Conservation (phyloP, 345 rosid genomes). For the Camelina neglecta region DNA sequence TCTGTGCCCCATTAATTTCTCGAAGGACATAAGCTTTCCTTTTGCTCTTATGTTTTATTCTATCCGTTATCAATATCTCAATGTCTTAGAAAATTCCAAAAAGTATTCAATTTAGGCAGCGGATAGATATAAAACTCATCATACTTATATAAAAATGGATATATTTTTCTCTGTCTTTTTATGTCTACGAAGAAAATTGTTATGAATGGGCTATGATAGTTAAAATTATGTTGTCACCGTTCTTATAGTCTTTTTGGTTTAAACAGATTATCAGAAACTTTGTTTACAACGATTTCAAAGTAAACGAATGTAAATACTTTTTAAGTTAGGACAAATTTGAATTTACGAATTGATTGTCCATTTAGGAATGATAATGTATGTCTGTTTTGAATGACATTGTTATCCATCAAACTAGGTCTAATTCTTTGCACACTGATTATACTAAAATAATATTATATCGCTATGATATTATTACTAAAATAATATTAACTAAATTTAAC, state of each 20-base stretch:
- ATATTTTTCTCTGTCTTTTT: neutral
- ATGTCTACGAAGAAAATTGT: neutral
- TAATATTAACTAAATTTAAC: too few relatives aligned
- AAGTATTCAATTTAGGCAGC: constrained; percentile 8
- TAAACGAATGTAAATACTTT: neutral
- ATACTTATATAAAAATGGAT: neutral
- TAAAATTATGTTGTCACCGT: constrained; percentile 10
- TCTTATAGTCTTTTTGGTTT: neutral
- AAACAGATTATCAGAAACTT: neutral
- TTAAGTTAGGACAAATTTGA: neutral
- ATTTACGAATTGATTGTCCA: neutral
- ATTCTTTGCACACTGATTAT: neutral
- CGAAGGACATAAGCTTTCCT: constrained; percentile 37
- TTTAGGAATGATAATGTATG: neutral
- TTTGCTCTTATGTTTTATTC: constrained; percentile 41
- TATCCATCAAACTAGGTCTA: neutral
- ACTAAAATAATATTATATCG: too few relatives aligned
- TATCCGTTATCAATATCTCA: constrained; percentile 28
- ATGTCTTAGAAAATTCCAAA: constrained; percentile 24
- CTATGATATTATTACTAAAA: too few relatives aligned
- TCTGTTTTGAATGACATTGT: neutral
- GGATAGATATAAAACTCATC: constrained; percentile 4
- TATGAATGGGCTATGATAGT: constrained; percentile 22
- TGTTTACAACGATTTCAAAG: neutral
- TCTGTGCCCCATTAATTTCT: constrained; percentile 35